A percentile compares a stretch with the other conserved stretches of the same genome.
Conservation (phyloP, 192 early-diverging fungal species). For the Geosiphon pyriformis region DNA sequence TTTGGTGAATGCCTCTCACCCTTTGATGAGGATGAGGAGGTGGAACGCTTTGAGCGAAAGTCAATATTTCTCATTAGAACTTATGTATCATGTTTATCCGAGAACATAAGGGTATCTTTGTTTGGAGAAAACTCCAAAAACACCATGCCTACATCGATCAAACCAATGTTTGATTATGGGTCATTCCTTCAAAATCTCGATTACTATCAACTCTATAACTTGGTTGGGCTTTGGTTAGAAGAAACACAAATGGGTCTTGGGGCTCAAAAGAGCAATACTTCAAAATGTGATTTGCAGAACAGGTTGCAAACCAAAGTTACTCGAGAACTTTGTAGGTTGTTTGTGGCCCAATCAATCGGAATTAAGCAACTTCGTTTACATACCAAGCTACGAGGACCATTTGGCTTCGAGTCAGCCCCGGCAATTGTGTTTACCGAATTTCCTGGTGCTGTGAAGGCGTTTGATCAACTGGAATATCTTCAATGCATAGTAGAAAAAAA, state of each 20-base stretch:
- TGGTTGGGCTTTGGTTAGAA: not conserved
- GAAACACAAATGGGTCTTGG: not conserved
- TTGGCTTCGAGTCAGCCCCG: not conserved
- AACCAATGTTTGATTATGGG: not conserved
- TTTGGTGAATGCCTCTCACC: not conserved
- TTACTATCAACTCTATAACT: not conserved
- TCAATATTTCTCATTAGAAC: not conserved
- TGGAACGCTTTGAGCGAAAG: not conserved
- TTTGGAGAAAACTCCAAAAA: not conserved
- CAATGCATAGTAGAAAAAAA: not conserved
- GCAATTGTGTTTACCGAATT: not conserved
- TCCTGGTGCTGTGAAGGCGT: not conserved
- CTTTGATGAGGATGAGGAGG: not conserved
- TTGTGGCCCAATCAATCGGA: not conserved
- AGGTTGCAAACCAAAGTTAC: not conserved
- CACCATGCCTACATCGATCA: not conserved
- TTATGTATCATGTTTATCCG: not conserved
- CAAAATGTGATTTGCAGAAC: not conserved
- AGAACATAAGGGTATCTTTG: not conserved
- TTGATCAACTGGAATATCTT: not conserved
- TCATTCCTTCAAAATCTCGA: not conserved
- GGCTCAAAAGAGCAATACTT: not conserved
- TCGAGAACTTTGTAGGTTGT: not conserved
- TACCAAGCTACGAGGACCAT: not conserved
- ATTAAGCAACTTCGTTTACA: not conserved